phyloP scores from a whole-genome alignment of 331 rosid species.

The Quercus lobata region DNA sequence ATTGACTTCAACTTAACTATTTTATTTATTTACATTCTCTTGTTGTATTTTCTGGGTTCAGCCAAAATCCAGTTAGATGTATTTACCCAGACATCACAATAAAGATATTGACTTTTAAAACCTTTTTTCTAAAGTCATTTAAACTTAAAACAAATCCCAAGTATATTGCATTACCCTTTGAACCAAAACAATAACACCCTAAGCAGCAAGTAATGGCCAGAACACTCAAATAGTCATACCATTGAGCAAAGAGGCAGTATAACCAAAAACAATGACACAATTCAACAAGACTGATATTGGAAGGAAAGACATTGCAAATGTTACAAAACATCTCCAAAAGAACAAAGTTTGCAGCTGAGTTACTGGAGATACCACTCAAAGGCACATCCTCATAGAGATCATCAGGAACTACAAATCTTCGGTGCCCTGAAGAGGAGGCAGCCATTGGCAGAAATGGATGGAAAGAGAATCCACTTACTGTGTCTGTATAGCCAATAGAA shows the following conservation, averaged over 20 bases:
- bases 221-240: not conserved
- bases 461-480: conserved; percentile 80
- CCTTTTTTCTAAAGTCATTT: too few species aligned
- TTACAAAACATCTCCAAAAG: not conserved
- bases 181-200: not conserved
- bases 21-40: not conserved
- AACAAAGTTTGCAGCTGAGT: conserved; percentile 5
- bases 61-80: not conserved
- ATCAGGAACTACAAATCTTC: conserved; percentile 74
- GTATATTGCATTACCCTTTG: not conserved
- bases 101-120: not conserved
- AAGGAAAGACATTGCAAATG: not conserved
- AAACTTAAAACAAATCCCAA: not conserved
- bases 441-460: conserved; percentile 91
- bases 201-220: not conserved
- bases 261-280: not conserved
- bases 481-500: conserved; percentile 46
- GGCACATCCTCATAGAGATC: conserved; percentile 46
- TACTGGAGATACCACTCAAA: conserved; percentile 56
- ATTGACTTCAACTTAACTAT: not conserved
- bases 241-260: not conserved
- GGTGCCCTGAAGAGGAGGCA: conserved; percentile 83
- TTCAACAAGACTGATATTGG: not conserved
- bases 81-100: not conserved
- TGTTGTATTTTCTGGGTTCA: not conserved